phyloP scores from a whole-genome alignment of 1,284 basidiomycete genomes.

The Puccinia brachypodii region DNA sequence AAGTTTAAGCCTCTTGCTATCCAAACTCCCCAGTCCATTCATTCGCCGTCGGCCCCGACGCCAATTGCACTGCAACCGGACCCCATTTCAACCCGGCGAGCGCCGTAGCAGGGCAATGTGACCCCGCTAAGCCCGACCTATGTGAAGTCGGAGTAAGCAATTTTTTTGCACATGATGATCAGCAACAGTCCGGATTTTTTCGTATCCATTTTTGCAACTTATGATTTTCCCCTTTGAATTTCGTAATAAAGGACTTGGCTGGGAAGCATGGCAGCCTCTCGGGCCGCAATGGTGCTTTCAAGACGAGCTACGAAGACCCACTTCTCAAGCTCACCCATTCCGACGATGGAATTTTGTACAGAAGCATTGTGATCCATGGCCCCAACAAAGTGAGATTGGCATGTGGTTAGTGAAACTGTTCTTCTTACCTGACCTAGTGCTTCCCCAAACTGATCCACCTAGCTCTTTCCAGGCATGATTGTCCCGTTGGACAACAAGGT shows the following conservation, averaged over 20 bases:
- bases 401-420: conserved; percentile 24
- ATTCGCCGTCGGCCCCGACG: too few relatives aligned
- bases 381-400: neutral
- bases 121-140: neutral
- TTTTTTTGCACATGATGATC: neutral
- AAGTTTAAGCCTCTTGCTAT: neutral
- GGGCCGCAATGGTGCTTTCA: neutral
- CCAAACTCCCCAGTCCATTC: neutral
- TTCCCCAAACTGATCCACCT: too few relatives aligned
- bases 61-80: neutral
- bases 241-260: conserved; percentile 5
- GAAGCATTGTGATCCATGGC: conserved; percentile 30
- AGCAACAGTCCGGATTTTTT: neutral
- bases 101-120: neutral
- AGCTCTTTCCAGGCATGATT: too few relatives aligned
- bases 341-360: neutral
- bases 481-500: too few relatives aligned
- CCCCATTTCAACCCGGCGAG: neutral
- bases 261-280: conserved; percentile 13
- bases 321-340: neutral
- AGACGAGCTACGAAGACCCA: neutral
- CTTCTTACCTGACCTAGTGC: too few relatives aligned
- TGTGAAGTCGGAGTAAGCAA: conserved; percentile 4
- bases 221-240: too few relatives aligned
- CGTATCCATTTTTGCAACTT: neutral